These are phyloP conservation scores for Fraxinus angustifolia DNA, from an alignment of 305 asterid genomes.

Conservation along the genomic window DNA sequence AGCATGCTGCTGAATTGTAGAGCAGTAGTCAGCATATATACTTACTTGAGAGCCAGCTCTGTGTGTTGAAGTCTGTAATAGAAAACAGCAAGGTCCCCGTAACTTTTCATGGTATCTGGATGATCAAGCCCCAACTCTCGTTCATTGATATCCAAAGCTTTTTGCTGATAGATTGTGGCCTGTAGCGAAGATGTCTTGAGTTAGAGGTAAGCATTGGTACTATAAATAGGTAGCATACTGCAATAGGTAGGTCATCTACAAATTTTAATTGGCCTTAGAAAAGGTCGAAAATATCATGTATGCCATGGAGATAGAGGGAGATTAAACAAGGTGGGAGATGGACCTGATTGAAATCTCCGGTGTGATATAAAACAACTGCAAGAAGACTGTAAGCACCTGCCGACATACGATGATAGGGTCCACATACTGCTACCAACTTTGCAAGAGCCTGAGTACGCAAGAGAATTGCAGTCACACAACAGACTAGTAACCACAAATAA, in stretches of 20 bases:
- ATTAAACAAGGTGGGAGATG: conserved; percentile 19
- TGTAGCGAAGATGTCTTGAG: conserved; percentile 30
- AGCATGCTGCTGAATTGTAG: conserved; percentile 18
- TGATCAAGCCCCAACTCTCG: conserved; percentile 97
- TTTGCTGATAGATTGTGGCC: conserved; percentile 99
- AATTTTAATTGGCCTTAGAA: conserved; percentile 13
- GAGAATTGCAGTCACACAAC: conserved; percentile 21
- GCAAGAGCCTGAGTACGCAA: conserved; percentile 74
- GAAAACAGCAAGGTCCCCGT: conserved; percentile 99
- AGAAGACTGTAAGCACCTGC: conserved; percentile 99
- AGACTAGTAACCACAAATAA: conserved; percentile 7
- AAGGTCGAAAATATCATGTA: conserved; percentile 1
- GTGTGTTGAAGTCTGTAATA: conserved; percentile 98
- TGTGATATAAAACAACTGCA: conserved; percentile 97
- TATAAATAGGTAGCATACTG: conserved; percentile 12
- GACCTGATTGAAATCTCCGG: conserved; percentile 99
- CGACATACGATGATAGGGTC: conserved; percentile 97
- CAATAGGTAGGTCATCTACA: conserved; percentile 21
- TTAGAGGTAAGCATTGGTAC: conserved; percentile 22
- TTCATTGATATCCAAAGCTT: conserved; percentile 96
- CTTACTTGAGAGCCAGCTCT: conserved; percentile 97
- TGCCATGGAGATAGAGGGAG: conserved; percentile 18
- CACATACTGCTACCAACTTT: conserved; percentile 95
- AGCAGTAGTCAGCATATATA: conserved; percentile 16
- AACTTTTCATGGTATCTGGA: conserved; percentile 98